These are phyloP conservation scores for Rehmannia glutinosa DNA, from an alignment of 257 asterid species.

Conservation along the genomic window DNA sequence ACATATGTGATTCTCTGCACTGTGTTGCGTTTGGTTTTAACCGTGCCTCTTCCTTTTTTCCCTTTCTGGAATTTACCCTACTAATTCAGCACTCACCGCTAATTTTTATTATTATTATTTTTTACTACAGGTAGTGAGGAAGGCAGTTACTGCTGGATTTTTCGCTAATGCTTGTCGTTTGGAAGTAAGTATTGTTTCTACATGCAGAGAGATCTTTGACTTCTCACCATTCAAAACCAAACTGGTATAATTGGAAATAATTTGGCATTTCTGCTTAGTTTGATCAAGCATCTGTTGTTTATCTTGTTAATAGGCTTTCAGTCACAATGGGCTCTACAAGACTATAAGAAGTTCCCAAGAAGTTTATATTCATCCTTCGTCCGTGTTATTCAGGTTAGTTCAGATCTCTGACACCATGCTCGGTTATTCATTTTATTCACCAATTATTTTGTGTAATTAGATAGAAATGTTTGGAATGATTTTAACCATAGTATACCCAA, in stretches of 20 bases:
- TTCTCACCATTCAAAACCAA: background rate
- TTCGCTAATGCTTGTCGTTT: constrained; percentile 89
- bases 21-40: too few relatives aligned
- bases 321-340: constrained; percentile 88
- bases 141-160: constrained; percentile 87
- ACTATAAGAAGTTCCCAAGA: constrained; percentile 88
- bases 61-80: background rate
- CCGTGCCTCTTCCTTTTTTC: background rate
- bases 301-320: constrained; percentile 53
- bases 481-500: too few relatives aligned
- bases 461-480: background rate
- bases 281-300: constrained; percentile 15
- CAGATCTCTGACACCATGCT: background rate
- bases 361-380: constrained; percentile 93
- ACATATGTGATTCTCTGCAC: too few relatives aligned
- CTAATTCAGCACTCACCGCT: too few relatives aligned
- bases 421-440: background rate
- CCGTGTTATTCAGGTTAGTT: constrained; percentile 82
- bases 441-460: background rate
- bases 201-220: background rate
- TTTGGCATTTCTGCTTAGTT: background rate
- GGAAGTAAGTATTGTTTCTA: constrained; percentile 54
- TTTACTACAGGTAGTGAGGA: constrained; percentile 70
- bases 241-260: background rate
- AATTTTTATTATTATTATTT: background rate